A percentile compares a stretch with the other conserved stretches of the same genome.
phyloP scores from a whole-genome alignment of 2,329 filamentous ascomycete genomes.

The Monosporascus sp. region DNA sequence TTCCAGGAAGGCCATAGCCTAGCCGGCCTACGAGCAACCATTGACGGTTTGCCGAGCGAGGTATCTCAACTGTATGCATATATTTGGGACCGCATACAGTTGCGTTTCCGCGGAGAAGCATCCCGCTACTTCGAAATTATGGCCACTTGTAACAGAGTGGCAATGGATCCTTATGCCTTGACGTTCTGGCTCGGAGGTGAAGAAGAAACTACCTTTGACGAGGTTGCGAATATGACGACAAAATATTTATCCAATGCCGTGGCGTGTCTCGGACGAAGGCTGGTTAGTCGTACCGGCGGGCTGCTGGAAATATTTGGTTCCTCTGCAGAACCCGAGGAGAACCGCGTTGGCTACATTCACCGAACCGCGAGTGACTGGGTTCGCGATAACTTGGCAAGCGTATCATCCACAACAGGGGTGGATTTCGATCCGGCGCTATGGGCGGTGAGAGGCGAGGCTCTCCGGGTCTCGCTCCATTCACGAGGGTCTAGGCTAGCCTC shows the following conservation, averaged over 20 bases:
- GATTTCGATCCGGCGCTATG: conserved; percentile 1
- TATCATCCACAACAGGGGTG: neutral
- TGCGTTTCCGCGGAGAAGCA: neutral
- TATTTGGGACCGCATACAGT: conserved; percentile 1
- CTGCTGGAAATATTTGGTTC: conserved; percentile 2
- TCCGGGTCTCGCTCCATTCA: neutral
- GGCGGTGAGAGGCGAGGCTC: neutral
- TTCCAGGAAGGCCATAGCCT: conserved; percentile 3
- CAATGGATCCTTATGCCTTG: neutral
- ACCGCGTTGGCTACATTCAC: conserved; percentile 5
- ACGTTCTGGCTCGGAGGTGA: neutral
- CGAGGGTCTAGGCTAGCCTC: too few relatives aligned
- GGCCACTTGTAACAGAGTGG: neutral
- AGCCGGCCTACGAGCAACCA: neutral
- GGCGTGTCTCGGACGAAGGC: neutral
- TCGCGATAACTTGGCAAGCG: neutral
- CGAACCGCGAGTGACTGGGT: conserved; percentile 10
- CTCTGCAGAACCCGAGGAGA: neutral
- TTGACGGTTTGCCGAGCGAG: conserved; percentile 1
- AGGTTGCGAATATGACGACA: neutral
- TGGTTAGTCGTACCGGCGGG: conserved; percentile 8
- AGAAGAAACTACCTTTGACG: neutral
- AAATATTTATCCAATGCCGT: neutral
- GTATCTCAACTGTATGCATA: conserved; percentile 1
- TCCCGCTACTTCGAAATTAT: neutral